These are phyloP conservation scores for Blastobotrys elegans DNA, from an alignment of 1,139 yeast species.

Conservation along the genomic window DNA sequence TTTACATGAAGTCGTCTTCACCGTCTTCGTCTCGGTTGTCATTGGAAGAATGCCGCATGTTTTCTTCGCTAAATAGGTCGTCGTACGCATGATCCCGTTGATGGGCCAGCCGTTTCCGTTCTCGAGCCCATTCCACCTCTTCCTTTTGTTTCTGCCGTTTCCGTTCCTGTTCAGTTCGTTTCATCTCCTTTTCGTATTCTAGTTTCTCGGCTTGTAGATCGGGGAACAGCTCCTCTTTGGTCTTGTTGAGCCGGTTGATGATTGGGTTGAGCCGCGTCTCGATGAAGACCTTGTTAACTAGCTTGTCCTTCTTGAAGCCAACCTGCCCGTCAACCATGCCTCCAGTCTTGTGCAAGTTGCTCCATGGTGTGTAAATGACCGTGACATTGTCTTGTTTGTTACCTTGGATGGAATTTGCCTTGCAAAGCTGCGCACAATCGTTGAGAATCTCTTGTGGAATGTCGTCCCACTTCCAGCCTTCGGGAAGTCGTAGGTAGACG, in stretches of 20 bases:
- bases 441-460: slow-evolving; percentile 49
- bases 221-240: slow-evolving; percentile 55
- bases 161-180: slow-evolving; percentile 33
- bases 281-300: slow-evolving; percentile 52
- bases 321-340: slow-evolving; percentile 85
- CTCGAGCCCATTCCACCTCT: slow-evolving; percentile 29
- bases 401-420: slow-evolving; percentile 76
- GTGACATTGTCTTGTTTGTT: slow-evolving; percentile 67
- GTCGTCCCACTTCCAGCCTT: slow-evolving; percentile 38
- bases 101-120: slow-evolving; percentile 32
- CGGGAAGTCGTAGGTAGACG: slow-evolving; percentile 57
- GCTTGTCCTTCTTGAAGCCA: slow-evolving; percentile 55
- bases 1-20: slow-evolving; percentile 62
- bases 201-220: slow-evolving; percentile 41
- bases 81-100: slow-evolving; percentile 47
- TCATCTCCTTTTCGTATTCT: slow-evolving; percentile 36
- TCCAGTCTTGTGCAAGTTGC: slow-evolving; percentile 63
- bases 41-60: slow-evolving; percentile 45
- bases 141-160: slow-evolving; percentile 33
- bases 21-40: slow-evolving; percentile 54
- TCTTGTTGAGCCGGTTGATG: slow-evolving; percentile 61
- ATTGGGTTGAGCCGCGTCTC: slow-evolving; percentile 58
- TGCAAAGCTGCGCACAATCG: slow-evolving; percentile 72
- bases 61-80: slow-evolving; percentile 51
- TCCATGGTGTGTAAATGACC: slow-evolving; percentile 73